Conservation (phyloP, 495 filamentous ascomycete genomes). For the Aspergillus avenaceus region DNA sequence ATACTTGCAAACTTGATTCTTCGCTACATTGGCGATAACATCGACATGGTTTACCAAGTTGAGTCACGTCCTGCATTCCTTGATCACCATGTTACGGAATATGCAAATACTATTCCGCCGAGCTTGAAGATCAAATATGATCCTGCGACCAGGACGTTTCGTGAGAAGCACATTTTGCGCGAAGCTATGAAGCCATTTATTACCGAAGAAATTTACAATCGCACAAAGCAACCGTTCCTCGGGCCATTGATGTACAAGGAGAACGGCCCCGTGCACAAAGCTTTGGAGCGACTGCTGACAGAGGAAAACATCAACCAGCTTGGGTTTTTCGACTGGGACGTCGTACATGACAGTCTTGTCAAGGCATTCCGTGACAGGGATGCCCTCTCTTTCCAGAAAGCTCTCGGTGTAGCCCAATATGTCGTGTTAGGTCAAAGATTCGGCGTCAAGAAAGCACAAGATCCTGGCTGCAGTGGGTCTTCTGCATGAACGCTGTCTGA, state of each 20-base stretch:
- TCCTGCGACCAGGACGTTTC: constrained; percentile 19
- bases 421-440: constrained; percentile 10
- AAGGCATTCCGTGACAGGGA: constrained; percentile 27
- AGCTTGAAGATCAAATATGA: constrained; percentile 41
- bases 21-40: constrained; percentile 43
- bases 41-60: constrained; percentile 48
- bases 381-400: constrained; percentile 3
- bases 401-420: constrained; percentile 7
- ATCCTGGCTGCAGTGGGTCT: not conserved
- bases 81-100: constrained; percentile 48
- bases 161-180: constrained; percentile 48
- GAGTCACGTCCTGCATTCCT: constrained; percentile 48
- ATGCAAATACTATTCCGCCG: constrained; percentile 42
- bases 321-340: constrained; percentile 31
- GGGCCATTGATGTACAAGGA: constrained; percentile 27
- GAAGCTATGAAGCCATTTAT: constrained; percentile 46
- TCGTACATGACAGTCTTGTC: constrained; percentile 15
- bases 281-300: constrained; percentile 29
- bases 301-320: constrained; percentile 36
- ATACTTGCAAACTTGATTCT: constrained; percentile 41
- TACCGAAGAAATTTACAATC: constrained; percentile 44
- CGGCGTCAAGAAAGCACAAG: constrained; percentile 5
- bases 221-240: constrained; percentile 42
- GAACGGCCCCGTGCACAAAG: constrained; percentile 34
- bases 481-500: not conserved